A percentile compares a stretch with the other conserved stretches of the same genome.
phyloP scores from a whole-genome alignment of 2,329 filamentous ascomycete genomes.

The Boeremia exigua region DNA sequence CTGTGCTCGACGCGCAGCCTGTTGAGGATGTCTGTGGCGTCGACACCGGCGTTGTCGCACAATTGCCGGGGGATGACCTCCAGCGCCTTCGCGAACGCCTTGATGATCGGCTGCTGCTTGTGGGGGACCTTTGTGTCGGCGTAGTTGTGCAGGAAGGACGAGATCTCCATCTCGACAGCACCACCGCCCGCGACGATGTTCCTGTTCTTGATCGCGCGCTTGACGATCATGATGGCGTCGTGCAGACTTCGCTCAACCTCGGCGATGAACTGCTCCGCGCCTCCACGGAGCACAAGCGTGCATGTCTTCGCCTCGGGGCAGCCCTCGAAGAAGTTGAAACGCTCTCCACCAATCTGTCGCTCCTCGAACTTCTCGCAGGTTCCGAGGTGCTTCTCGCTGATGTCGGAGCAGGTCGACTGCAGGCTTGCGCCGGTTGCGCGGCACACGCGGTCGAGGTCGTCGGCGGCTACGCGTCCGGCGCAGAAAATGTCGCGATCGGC shows the following conservation, averaged over 20 bases:
- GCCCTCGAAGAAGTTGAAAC: slow-evolving; percentile 98
- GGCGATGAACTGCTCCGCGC: slow-evolving; percentile 98
- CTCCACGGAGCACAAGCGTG: slow-evolving; percentile 91
- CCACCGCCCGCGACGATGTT: slow-evolving; percentile 95
- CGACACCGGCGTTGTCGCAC: slow-evolving; percentile 98
- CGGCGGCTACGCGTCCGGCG: slow-evolving; percentile 86
- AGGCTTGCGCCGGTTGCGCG: slow-evolving; percentile 91
- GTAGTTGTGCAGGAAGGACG: slow-evolving; percentile 88
- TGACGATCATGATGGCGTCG: slow-evolving; percentile 99
- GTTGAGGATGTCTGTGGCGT: slow-evolving; percentile 97
- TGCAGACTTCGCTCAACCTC: slow-evolving; percentile 97
- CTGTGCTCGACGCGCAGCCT: slow-evolving; percentile 94
- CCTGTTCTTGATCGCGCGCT: slow-evolving; percentile 94
- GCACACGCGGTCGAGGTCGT: slow-evolving; percentile 95
- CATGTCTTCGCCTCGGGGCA: slow-evolving; percentile 96
- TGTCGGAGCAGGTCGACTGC: slow-evolving; percentile 97
- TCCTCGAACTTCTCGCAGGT: slow-evolving; percentile 92
- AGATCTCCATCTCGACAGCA: slow-evolving; percentile 95
- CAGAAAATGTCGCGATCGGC: slow-evolving; percentile 98
- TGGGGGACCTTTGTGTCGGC: slow-evolving; percentile 90
- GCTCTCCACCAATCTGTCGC: slow-evolving; percentile 94
- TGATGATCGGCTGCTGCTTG: slow-evolving; percentile 98
- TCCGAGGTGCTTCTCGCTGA: slow-evolving; percentile 85
- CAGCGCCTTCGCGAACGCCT: slow-evolving; percentile 95
- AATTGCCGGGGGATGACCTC: slow-evolving; percentile 96